Base-by-base conservation (phyloP, 169 alveolate species). In the Cryptosporidium viatorum region DNA sequence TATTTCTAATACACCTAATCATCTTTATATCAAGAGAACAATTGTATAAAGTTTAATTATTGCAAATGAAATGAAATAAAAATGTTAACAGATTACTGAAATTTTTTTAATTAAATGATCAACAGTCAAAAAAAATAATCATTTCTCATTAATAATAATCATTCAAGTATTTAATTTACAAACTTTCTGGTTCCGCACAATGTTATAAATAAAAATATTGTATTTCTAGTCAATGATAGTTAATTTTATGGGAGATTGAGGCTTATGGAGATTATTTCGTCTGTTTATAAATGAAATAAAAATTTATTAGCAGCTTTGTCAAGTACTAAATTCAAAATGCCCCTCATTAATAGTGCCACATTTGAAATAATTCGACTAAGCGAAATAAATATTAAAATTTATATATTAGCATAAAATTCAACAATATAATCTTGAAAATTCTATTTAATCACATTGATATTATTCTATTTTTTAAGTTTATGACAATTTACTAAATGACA, bases 331-430 rank as follows among this genome's bases (percentile, higher is more conserved):
- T 65, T 8, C 10, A 33, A 65, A 21, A 8, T 65, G 43, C 71
- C 71, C 71, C 71, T 65, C 71, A 33, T 65, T 35, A n/a, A 31
- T 35, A 14, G 41, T 65, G 71, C 71, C 71, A 65, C 71, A 33
- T 35, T 65, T 65, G 71, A 65, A 65, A 31, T 31, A 31, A 65
- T 35, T 65, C 48, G 23, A 65, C 33, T 12, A 31, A 33, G 50
- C 29, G 26, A 5, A 65, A 26, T 21, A 33, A 62, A 31, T 21
- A 21, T 62, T 35, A 48, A 48, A 48, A n/a, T 37, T 65, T 35
- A 12, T 10, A 12, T 31, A 23, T 65, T 35, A 33, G 51, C 50
- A 65, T n/a, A 18, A 14, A 12, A 31, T 33, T 65, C 26, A 65
- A 65, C 50, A 33, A 31, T 65, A 33, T 9, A 65, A 26, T n/a